phyloP scores from a whole-genome alignment of 495 filamentous ascomycete species.

The Cercophora samala region DNA sequence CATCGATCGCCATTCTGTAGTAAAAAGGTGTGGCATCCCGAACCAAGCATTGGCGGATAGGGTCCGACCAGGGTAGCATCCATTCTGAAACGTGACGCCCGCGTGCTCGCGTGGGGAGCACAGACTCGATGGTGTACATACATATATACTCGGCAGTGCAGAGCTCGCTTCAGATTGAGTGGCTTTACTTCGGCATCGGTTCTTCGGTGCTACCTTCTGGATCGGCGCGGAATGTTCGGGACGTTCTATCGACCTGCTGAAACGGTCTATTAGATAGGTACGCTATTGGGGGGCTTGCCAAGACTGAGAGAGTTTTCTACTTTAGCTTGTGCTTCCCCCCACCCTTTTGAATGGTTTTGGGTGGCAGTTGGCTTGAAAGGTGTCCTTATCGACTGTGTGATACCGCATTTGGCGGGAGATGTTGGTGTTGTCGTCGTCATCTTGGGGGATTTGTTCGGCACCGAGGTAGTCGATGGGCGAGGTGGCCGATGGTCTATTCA shows the following conservation, averaged over 20 bases:
- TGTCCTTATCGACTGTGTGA: background rate
- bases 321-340: background rate
- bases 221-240: constrained; percentile 3
- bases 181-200: background rate
- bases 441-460: background rate
- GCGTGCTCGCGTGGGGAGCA: background rate
- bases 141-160: background rate
- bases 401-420: background rate
- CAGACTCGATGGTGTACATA: too few relatives aligned
- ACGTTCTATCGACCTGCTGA: background rate
- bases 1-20: background rate
- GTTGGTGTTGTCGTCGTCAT: background rate
- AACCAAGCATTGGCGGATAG: background rate
- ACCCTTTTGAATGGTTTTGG: background rate
- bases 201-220: background rate
- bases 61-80: constrained; percentile 1
- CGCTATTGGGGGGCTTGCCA: background rate
- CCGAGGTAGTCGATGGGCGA: too few relatives aligned
- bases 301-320: background rate
- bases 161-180: constrained; percentile 2
- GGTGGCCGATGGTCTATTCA: too few relatives aligned
- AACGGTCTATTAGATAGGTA: background rate
- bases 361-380: background rate
- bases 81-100: constrained; percentile 3
- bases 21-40: constrained; percentile 2